Base-by-base conservation (phyloP, 495 filamentous ascomycete genomes). In the Trichoderma asperelloides region DNA sequence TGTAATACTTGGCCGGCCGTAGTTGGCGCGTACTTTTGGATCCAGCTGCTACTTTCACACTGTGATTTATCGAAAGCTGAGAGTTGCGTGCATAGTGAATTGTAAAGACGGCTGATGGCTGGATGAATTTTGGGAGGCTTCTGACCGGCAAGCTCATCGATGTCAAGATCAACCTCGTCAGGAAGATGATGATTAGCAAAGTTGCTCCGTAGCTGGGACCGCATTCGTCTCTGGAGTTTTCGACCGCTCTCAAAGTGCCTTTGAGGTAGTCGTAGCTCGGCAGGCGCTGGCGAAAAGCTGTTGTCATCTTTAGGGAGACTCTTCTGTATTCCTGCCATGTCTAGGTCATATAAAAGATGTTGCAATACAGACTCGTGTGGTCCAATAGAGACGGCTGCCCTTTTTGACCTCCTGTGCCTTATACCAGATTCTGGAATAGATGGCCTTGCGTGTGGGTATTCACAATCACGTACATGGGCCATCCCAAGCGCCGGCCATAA, bases 21-120 rank as follows among this genome's bases (percentile, higher is more conserved):
- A 37, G 72, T 78, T 0, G 96, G 96, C 1, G 91, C 86, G 79
- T 97, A 97, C 70, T 99, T 99, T 37, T 93, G 88, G 2, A 78
- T 71, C 96, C 96, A 99, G 49, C 86, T 77, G 30, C 81, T 78
- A 0, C 78, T 81, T 71, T 98, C 95, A 70, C 88, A 96, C 49
- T 85, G 79, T 21, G 85, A 88, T 69, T 74, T 85, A 76, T 99
- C 96, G 72, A 95, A 97, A 18, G 95, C 87, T 1, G 87, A 91
- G 18, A 91, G 79, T 0, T 84, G 81, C 2, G 76, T 79, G 21
- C 77, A 73, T 25, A 98, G 82, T 6, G 79, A 81, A 2, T 81
- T 71, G 66, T 88, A 89, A 2, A 92, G 78, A 13, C 81, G 84
- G 0, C 74, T 65, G n/a, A 94, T 77, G 16, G 86, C 85, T 0